Conservation (phyloP, 2,329 filamentous ascomycete genomes). For the Diaporthe destruens region DNA sequence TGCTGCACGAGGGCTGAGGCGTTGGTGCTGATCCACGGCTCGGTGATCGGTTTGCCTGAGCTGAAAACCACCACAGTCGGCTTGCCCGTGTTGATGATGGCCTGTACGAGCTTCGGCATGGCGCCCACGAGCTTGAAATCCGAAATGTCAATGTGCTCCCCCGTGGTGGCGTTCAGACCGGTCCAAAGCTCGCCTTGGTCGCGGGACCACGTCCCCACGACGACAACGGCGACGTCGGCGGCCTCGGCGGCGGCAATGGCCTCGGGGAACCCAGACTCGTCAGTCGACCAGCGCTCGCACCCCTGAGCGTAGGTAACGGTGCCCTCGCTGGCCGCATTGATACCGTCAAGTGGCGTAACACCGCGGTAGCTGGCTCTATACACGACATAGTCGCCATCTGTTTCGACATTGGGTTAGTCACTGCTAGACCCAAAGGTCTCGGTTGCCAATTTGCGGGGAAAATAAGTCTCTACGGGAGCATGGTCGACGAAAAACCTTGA, state of each 20-base stretch:
- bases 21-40: constrained; percentile 76
- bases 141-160: constrained; percentile 78
- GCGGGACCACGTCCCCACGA: constrained; percentile 81
- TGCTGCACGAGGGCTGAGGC: constrained; percentile 78
- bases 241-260: constrained; percentile 74
- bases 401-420: constrained; percentile 44
- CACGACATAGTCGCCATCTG: constrained; percentile 80
- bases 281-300: constrained; percentile 79
- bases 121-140: constrained; percentile 77
- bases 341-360: constrained; percentile 78
- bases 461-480: background rate
- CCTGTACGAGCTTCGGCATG: constrained; percentile 74
- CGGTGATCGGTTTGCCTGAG: constrained; percentile 79
- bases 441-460: background rate
- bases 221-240: constrained; percentile 78
- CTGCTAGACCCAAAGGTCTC: background rate
- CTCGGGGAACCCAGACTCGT: constrained; percentile 75
- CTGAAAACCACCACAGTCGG: constrained; percentile 77
- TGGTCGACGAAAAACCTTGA: background rate
- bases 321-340: constrained; percentile 70
- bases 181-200: constrained; percentile 80
- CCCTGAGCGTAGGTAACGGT: constrained; percentile 76
- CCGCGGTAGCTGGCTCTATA: constrained; percentile 73
- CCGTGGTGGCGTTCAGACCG: constrained; percentile 79
- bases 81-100: constrained; percentile 75